Evolutionary conservation across 129 eudicot species (phyloP).

Genomic region (Logfia minima): DNA sequence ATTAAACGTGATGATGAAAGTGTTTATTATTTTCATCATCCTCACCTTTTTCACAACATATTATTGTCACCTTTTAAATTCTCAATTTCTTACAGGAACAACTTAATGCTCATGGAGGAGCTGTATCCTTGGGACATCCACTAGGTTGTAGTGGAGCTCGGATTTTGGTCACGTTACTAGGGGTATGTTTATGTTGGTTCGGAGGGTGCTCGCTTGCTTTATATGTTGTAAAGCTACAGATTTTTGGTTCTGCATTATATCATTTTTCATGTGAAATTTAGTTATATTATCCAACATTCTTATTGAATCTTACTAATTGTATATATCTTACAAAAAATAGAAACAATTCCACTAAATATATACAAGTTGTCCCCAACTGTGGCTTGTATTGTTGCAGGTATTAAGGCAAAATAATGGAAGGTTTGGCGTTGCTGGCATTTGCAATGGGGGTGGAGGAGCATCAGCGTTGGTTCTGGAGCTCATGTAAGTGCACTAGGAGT

Average conservation of each 20-base stretch:
- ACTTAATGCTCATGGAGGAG: slow-evolving; percentile 90
- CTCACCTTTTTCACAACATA: background rate
- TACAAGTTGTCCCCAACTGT: background rate
- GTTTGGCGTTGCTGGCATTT: slow-evolving; percentile 85
- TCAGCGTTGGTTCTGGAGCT: slow-evolving; percentile 92
- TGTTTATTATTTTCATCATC: background rate
- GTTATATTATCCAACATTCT: background rate
- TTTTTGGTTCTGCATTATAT: background rate
- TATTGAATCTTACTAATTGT: background rate
- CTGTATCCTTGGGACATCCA: slow-evolving; percentile 96
- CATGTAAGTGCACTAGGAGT: slow-evolving; percentile 49
- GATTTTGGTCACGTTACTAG: slow-evolving; percentile 79
- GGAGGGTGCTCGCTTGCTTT: background rate
- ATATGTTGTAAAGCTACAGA: slow-evolving; percentile 1
- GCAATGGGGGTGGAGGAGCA: slow-evolving; percentile 99
- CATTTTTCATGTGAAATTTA: background rate
- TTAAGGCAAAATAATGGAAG: slow-evolving; percentile 68
- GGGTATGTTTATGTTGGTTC: slow-evolving; percentile 45
- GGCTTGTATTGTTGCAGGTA: slow-evolving; percentile 51
- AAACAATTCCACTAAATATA: background rate
- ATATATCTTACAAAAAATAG: background rate
- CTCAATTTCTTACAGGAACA: slow-evolving; percentile 45
- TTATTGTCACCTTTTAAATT: background rate
- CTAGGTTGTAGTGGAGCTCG: slow-evolving; percentile 99
- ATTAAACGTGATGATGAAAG: background rate